phyloP scores from a whole-genome alignment of 306 rosid genomes.

The Cicer yamashitae region DNA sequence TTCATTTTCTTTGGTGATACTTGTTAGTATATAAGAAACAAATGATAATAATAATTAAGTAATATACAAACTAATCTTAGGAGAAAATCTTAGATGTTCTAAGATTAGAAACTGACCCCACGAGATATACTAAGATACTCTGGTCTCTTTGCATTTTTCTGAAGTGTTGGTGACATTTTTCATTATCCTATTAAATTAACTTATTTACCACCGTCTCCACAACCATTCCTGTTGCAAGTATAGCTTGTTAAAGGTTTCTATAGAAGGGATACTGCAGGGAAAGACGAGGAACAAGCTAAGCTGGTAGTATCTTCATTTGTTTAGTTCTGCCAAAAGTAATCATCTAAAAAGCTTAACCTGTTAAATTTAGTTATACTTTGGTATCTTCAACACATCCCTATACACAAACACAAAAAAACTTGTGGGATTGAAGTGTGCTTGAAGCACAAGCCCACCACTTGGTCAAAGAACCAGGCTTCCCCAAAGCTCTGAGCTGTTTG shows the following conservation, averaged over 20 bases:
- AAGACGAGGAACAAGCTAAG: slow-evolving; percentile 28
- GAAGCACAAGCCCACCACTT: slow-evolving; percentile 4
- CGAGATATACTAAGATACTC: not conserved
- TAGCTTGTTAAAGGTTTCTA: slow-evolving; percentile 32
- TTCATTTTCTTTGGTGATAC: slow-evolving; percentile 27
- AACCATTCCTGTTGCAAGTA: slow-evolving; percentile 13
- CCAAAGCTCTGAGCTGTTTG: slow-evolving; percentile 22
- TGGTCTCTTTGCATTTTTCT: slow-evolving; percentile 33
- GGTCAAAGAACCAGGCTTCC: slow-evolving; percentile 7
- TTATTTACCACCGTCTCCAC: not conserved
- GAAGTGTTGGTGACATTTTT: not conserved
- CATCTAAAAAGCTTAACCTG: slow-evolving; percentile 25
- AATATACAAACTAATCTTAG: not conserved
- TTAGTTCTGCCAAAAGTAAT: slow-evolving; percentile 24
- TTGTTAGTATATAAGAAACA: not conserved
- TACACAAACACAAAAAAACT: not conserved
- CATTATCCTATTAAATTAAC: slow-evolving; percentile 8
- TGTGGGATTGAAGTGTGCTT: slow-evolving; percentile 20
- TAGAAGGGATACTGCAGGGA: slow-evolving; percentile 22
- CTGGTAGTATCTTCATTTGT: slow-evolving; percentile 7
- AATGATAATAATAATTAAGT: not conserved
- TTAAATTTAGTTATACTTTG: slow-evolving; percentile 22
- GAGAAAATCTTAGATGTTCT: not conserved
- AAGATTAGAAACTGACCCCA: not conserved
- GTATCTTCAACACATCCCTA: not conserved